phyloP scores from a whole-genome alignment of 257 asterid species.

The Paulownia fortunei region DNA sequence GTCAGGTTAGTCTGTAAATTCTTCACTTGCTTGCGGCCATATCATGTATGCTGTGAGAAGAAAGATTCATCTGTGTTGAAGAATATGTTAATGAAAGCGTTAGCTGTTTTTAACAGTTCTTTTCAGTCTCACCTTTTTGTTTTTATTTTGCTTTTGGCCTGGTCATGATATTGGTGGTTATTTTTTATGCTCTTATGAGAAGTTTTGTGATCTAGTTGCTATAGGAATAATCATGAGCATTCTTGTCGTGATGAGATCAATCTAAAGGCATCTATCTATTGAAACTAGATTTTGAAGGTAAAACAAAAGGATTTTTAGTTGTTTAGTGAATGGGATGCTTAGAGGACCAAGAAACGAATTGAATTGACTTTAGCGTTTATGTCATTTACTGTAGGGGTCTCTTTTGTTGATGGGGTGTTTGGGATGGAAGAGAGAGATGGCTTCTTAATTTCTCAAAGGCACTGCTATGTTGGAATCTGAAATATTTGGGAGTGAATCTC shows the following conservation, averaged over 20 bases:
- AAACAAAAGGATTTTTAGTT: not conserved
- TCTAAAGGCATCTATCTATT: not conserved
- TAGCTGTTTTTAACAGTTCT: not conserved
- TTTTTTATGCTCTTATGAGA: not conserved
- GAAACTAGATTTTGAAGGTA: not conserved
- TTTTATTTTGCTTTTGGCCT: not conserved
- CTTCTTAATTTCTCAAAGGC: not conserved
- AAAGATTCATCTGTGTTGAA: not conserved
- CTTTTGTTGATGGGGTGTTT: not conserved
- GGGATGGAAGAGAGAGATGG: no score
- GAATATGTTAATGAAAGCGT: not conserved
- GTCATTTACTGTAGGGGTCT: not conserved
- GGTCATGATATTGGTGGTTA: not conserved
- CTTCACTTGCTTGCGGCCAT: not conserved
- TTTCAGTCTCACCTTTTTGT: not conserved
- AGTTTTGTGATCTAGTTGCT: not conserved
- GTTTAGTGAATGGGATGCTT: not conserved
- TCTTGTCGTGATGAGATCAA: not conserved
- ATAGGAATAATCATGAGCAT: not conserved
- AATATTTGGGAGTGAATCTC: not conserved
- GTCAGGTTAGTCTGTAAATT: conserved; percentile 72
- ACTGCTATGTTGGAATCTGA: not conserved
- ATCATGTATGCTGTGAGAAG: not conserved
- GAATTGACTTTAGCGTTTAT: not conserved
- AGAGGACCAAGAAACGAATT: not conserved